phyloP scores from a whole-genome alignment of 1,284 basidiomycete genomes.

The Cutaneotrichosporon curvatum region DNA sequence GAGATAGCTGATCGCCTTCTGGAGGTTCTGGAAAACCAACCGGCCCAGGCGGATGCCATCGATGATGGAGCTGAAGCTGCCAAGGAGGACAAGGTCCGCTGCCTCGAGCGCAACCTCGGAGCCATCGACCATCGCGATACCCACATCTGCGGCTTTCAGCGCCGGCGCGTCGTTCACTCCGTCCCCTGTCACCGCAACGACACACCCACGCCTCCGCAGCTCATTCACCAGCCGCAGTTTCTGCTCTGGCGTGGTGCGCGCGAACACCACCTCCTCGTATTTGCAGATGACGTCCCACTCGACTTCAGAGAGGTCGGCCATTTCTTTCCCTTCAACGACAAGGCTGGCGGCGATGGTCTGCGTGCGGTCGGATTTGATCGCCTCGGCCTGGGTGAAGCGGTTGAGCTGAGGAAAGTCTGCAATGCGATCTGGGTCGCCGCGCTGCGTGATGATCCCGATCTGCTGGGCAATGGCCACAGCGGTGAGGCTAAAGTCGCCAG shows the following conservation, averaged over 20 bases:
- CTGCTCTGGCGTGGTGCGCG: constrained; percentile 64
- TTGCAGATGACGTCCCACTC: constrained; percentile 53
- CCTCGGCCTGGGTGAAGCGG: constrained; percentile 18
- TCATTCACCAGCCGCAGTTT: constrained; percentile 62
- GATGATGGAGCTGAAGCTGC: constrained; percentile 44
- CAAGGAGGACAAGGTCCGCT: constrained; percentile 42
- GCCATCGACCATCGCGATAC: constrained; percentile 49
- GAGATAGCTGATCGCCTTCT: constrained; percentile 48
- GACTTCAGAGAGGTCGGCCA: constrained; percentile 48
- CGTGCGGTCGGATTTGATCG: constrained; percentile 2
- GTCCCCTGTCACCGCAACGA: constrained; percentile 57
- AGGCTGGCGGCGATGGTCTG: constrained; percentile 31
- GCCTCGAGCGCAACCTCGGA: constrained; percentile 48
- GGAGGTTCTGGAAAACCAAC: constrained; percentile 62
- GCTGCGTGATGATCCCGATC: constrained; percentile 55
- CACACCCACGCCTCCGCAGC: constrained; percentile 53
- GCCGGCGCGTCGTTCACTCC: constrained; percentile 64
- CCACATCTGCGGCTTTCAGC: constrained; percentile 51
- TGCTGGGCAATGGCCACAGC: constrained; percentile 54
- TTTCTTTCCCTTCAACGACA: constrained; percentile 54
- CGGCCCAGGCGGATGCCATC: constrained; percentile 53
- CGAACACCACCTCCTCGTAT: constrained; percentile 65
- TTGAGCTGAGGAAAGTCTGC: constrained; percentile 16
- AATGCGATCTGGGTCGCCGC: constrained; percentile 43
- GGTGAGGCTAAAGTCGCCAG: constrained; percentile 54